A percentile compares a stretch with the other conserved stretches of the same genome.
Evolutionary conservation across 768 basidiomycete genomes (phyloP).

Genomic region (Tulasnella sp.): DNA sequence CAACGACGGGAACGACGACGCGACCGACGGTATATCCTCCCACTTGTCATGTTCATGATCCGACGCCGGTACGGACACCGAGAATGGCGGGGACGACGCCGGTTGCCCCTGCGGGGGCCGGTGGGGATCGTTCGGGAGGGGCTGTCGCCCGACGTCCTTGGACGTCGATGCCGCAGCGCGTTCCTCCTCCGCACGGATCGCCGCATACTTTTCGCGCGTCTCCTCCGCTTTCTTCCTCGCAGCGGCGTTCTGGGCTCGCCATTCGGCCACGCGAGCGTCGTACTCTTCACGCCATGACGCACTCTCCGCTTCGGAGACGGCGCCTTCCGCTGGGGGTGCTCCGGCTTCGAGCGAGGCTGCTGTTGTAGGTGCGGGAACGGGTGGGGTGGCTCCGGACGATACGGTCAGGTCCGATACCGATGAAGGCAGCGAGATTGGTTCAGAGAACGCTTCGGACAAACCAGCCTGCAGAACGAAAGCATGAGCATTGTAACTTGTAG

Average conservation of each 20-base stretch:
- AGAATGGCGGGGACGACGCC: neutral
- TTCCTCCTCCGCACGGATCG: slow-evolving; percentile 43
- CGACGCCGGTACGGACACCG: neutral
- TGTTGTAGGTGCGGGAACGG: slow-evolving; percentile 7
- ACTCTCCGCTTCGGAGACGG: slow-evolving; percentile 19
- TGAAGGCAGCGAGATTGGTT: slow-evolving; percentile 14
- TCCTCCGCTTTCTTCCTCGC: slow-evolving; percentile 64
- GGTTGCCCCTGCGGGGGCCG: slow-evolving; percentile 17
- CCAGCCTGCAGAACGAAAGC: neutral
- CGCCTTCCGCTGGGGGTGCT: neutral
- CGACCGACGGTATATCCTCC: slow-evolving; percentile 51
- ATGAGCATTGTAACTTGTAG: neutral
- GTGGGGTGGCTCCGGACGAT: slow-evolving; percentile 1
- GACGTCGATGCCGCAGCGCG: slow-evolving; percentile 18
- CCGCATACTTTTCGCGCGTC: slow-evolving; percentile 53
- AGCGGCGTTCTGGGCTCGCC: slow-evolving; percentile 61
- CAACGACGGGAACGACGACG: slow-evolving; percentile 57
- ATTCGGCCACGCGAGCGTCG: slow-evolving; percentile 51
- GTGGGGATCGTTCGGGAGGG: slow-evolving; percentile 21
- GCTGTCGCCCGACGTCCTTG: slow-evolving; percentile 14
- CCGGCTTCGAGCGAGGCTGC: neutral
- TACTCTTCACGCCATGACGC: slow-evolving; percentile 57
- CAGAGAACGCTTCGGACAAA: slow-evolving; percentile 3
- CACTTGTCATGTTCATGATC: slow-evolving; percentile 31
- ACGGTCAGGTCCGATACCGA: slow-evolving; percentile 1